phyloP scores from a whole-genome alignment of 345 rosid species.

The Brassica napus region DNA sequence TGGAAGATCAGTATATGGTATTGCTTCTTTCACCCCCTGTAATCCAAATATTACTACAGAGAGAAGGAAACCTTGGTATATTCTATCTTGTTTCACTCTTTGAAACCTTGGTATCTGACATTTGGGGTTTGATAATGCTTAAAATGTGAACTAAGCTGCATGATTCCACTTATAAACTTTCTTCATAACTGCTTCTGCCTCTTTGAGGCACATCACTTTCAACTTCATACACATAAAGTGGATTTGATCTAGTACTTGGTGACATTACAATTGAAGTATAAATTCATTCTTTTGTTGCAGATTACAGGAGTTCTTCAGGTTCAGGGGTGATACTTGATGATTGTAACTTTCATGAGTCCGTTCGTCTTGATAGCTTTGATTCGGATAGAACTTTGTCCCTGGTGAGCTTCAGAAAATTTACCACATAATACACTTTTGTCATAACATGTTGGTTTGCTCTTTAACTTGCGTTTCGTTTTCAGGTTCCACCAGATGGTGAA shows the following conservation, averaged over 20 bases:
- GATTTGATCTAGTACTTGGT: background rate
- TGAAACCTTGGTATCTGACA: background rate
- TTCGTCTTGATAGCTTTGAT: constrained; percentile 90
- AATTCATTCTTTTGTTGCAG: constrained; percentile 47
- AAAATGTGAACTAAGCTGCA: constrained; percentile 19
- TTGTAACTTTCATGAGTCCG: constrained; percentile 99
- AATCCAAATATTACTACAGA: background rate
- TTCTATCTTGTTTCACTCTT: constrained; percentile 8
- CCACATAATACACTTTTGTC: background rate
- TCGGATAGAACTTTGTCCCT: constrained; percentile 79
- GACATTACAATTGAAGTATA: background rate
- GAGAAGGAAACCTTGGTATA: background rate
- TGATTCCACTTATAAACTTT: constrained; percentile 6
- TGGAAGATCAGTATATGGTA: constrained; percentile 82
- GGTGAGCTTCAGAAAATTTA: constrained; percentile 52
- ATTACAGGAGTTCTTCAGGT: constrained; percentile 80
- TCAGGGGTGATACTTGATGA: constrained; percentile 95
- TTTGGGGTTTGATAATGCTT: background rate
- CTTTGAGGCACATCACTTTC: background rate
- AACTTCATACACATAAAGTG: constrained; percentile 1
- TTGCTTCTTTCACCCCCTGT: constrained; percentile 26
- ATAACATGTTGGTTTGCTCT: constrained; percentile 6
- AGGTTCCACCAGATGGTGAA: constrained; percentile 99
- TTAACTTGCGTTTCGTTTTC: constrained; percentile 37
- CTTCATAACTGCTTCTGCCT: background rate